Conservation (phyloP, 495 filamentous ascomycete genomes). For the Aspergillus sclerotioniger region DNA sequence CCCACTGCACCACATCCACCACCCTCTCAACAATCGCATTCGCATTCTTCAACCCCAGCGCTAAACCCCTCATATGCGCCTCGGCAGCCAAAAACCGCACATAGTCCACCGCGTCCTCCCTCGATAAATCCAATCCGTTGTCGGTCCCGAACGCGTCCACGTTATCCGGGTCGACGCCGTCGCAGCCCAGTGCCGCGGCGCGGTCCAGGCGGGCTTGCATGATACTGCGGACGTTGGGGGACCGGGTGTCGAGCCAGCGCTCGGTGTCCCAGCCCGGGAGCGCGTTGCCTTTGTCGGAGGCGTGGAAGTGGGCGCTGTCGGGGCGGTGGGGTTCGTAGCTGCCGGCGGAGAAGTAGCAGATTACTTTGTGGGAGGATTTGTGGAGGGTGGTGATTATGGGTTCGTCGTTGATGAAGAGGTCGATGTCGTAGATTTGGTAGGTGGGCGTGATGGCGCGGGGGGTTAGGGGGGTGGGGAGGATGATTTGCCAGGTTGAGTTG, state of each 20-base stretch:
- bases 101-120: constrained; percentile 53
- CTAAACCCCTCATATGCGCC: constrained; percentile 45
- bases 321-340: constrained; percentile 57
- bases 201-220: constrained; percentile 57
- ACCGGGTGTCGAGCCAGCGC: constrained; percentile 61
- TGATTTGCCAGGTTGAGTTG: constrained; percentile 56
- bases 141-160: constrained; percentile 61
- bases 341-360: constrained; percentile 75
- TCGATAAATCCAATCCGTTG: constrained; percentile 56
- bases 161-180: constrained; percentile 72
- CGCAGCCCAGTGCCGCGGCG: constrained; percentile 60
- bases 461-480: constrained; percentile 41
- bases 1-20: constrained; percentile 61
- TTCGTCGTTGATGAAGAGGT: constrained; percentile 53
- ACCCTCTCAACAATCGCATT: constrained; percentile 56
- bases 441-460: constrained; percentile 38
- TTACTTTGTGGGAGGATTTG: constrained; percentile 50
- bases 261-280: constrained; percentile 65
- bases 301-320: constrained; percentile 52
- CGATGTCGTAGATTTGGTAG: constrained; percentile 58
- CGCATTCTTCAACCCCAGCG: constrained; percentile 68
- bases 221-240: constrained; percentile 55
- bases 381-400: constrained; percentile 49
- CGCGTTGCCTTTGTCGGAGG: constrained; percentile 48
- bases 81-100: constrained; percentile 56